Conservation (phyloP, 2,329 filamentous ascomycete species). For the Colletotrichum neosansevieriae region DNA sequence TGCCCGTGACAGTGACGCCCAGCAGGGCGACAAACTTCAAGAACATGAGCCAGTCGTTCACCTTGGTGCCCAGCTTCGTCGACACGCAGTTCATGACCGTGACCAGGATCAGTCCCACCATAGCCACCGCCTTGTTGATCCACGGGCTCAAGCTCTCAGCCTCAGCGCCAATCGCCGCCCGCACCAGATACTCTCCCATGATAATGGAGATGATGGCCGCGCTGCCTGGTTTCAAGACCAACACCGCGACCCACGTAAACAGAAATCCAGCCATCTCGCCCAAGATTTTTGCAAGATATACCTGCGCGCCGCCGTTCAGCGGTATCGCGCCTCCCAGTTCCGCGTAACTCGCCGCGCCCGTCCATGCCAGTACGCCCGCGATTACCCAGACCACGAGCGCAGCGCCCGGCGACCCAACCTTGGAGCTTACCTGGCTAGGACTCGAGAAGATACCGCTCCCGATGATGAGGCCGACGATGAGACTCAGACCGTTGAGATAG, state of each 20-base stretch:
- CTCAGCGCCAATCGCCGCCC: slow-evolving; percentile 88
- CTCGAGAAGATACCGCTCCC: slow-evolving; percentile 97
- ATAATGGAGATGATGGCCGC: slow-evolving; percentile 97
- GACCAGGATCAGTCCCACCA: slow-evolving; percentile 80
- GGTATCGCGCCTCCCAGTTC: slow-evolving; percentile 97
- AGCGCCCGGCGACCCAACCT: slow-evolving; percentile 91
- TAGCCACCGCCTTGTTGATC: slow-evolving; percentile 90
- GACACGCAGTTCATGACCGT: slow-evolving; percentile 92
- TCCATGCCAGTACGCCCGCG: slow-evolving; percentile 95
- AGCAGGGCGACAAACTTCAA: slow-evolving; percentile 93
- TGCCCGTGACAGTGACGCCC: slow-evolving; percentile 86
- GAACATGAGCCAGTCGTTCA: slow-evolving; percentile 96
- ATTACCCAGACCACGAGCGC: slow-evolving; percentile 92
- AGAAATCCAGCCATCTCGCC: slow-evolving; percentile 93
- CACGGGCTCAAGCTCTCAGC: slow-evolving; percentile 84
- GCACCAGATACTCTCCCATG: slow-evolving; percentile 96
- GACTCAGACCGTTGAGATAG: slow-evolving; percentile 90
- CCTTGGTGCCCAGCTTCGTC: slow-evolving; percentile 85
- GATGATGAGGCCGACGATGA: slow-evolving; percentile 94
- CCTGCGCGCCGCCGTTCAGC: slow-evolving; percentile 92
- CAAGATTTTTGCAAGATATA: slow-evolving; percentile 96
- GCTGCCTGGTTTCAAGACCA: slow-evolving; percentile 93
- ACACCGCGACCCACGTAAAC: slow-evolving; percentile 95
- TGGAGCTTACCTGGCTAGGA: slow-evolving; percentile 90
- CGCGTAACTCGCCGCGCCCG: slow-evolving; percentile 92